Base-by-base conservation (phyloP, 495 filamentous ascomycete genomes). In the Hypoxylon lienhwacheense region DNA sequence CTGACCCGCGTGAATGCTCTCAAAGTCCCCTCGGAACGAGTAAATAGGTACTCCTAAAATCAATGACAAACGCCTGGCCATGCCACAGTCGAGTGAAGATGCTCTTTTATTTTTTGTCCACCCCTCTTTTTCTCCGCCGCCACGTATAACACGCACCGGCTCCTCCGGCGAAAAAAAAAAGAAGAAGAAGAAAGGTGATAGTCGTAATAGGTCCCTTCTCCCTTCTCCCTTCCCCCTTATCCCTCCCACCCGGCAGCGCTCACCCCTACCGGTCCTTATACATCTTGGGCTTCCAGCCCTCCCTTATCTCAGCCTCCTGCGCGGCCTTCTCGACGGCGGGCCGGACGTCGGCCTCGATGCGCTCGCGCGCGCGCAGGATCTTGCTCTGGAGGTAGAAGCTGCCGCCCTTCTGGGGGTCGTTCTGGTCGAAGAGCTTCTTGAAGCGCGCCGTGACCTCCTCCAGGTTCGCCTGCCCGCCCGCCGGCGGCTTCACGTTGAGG, bases 381-480 rank as follows among this genome's bases (percentile, higher is more conserved):
- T 98, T 98, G 74, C 95, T 97, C 74, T 98, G 93, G 45, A 98
- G 77, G 69, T 98, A 98, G 67, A 98, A 97, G 65, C 90, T 96
- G 10, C 93, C 93, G 21, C 93, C 93, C 67, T 96, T 96, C 67
- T 90, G 77, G 17, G 93, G 92, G 46, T 97, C 89, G 72, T 98
- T 98, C 53, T 78, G 66, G 65, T 97, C 95, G 69, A 97, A 98
- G 37, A 98, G 74, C 55, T 84, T 85, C 82, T 97, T 97, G 79
- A 97, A 98, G 33, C 90, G 81, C 49, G 87, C 83, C 76, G 85
- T 86, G 40, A 95, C 80, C 26, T 81, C 70, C 54, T 95, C 89
- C 70, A 89, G 74, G 67, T 89, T 82, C 14, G 85, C 75, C 63
- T 89, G 77, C n/a, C 85, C 89, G 46, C 77, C 82, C 62, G 87